Evolutionary conservation across 345 rosid species (phyloP), one percentile per base, ranked within the genome.

Genomic region (Sisymbrium altissimum): DNA sequence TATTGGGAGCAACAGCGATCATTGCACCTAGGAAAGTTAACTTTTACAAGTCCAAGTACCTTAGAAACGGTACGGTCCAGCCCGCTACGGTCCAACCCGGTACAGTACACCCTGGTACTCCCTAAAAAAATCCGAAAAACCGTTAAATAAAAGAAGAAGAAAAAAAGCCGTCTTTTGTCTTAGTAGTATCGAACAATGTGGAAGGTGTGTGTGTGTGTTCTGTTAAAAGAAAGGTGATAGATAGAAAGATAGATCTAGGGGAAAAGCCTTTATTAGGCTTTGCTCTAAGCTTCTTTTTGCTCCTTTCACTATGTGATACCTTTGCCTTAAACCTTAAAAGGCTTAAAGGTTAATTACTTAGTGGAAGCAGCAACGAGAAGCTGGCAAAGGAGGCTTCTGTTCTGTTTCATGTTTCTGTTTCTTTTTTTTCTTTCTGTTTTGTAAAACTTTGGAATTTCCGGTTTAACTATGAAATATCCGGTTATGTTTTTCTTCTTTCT

Each of bases 351-450:
- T 65, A 5, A 65, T 77, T 65, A 79, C 83, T 53, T 84, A 94
- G 97, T 91, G 92, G 91, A 94, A 91, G 96, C 89, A 91, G 96
- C 98, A 91, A 91, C 83, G 98, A 88, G 79, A 93, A 84, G 98
- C 96, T 91, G 77, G 91, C 69, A 81, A 77, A 86, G 85, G 7
- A 43, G 70, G 71, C 61, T 64, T 76, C 60, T 76, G 64, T 76
- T 76, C 74, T 68, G 70, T 70, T 75, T 59, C 55, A 59, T 67
- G 71, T 52, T 68, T 68, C 73, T 68, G 64, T 41, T 38, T 67
- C 60, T 64, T 36, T 64, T 63, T 1, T 23, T 23, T 1, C 25
- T 23, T 1, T 23, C 3, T 33, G 53, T 64, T 23, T 23, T 33
- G 53, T 64, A 49, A 39, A 29, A 68, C 59, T 41, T 5, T 25